Evolutionary conservation across 73 alveolate genomes (phyloP).

Genomic region (Paramecium biaurelia): DNA sequence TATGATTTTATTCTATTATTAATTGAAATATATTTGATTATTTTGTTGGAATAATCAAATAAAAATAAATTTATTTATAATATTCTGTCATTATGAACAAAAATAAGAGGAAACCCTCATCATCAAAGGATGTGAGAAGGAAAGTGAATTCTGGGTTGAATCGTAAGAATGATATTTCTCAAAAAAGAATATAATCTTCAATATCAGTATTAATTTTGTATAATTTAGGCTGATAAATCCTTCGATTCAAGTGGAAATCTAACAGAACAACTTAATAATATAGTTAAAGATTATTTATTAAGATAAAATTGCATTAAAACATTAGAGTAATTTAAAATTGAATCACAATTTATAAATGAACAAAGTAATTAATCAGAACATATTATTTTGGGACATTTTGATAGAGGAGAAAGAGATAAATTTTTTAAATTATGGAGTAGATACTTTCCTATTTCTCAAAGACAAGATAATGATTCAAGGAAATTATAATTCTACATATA

Average conservation of each 20-base stretch:
- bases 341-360: not conserved
- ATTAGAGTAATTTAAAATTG: slow-evolving; percentile 83
- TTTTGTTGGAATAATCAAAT: not conserved
- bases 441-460: slow-evolving; percentile 81
- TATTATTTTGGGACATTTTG: slow-evolving; percentile 63
- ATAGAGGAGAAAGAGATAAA: slow-evolving; percentile 87
- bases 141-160: not conserved
- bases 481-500: slow-evolving; percentile 89
- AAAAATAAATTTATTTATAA: not conserved
- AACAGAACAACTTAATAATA: not conserved
- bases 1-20: not conserved
- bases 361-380: not conserved
- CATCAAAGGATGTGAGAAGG: not conserved
- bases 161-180: not conserved
- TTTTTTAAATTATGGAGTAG: slow-evolving; percentile 88
- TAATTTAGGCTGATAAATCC: slow-evolving; percentile 12
- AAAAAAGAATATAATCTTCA: slow-evolving; percentile 26
- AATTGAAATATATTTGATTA: not conserved
- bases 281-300: slow-evolving; percentile 86
- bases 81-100: not conserved
- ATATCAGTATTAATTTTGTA: not conserved
- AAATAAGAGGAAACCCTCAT: not conserved
- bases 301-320: slow-evolving; percentile 83
- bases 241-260: not conserved
- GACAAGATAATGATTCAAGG: slow-evolving; percentile 78